Evolutionary conservation across 805 yeast genomes (phyloP).

Genomic region (Blastobotrys terrestris): DNA sequence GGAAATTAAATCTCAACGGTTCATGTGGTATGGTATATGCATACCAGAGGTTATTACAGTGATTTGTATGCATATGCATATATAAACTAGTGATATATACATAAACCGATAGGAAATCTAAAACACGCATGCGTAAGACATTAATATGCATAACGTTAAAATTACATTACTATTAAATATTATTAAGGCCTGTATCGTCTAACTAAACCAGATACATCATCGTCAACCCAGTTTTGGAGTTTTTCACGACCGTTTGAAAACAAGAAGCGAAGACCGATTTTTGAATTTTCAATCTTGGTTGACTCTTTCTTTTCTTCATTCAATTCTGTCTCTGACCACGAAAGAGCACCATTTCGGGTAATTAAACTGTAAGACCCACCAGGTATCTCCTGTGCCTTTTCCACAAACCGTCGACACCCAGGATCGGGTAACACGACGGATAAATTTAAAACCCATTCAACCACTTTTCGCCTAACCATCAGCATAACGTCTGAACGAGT

Average conservation of each 20-base stretch:
- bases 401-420: constrained; percentile 8
- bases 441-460: constrained; percentile 64
- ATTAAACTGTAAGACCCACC: constrained; percentile 18
- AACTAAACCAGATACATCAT: neutral
- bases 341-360: constrained; percentile 16
- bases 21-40: too few relatives aligned
- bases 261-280: constrained; percentile 8
- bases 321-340: constrained; percentile 11
- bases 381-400: constrained; percentile 16
- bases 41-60: neutral
- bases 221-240: constrained; percentile 9
- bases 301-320: neutral
- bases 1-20: too few relatives aligned
- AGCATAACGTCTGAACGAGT: constrained; percentile 47
- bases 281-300: neutral
- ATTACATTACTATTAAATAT: neutral
- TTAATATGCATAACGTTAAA: neutral
- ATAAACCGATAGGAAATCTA: too few relatives aligned
- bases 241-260: constrained; percentile 6
- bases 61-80: neutral
- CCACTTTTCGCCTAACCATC: constrained; percentile 46
- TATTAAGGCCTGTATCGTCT: neutral
- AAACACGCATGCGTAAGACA: neutral
- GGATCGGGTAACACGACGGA: constrained; percentile 1
- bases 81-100: neutral